Conservation (phyloP, 2,329 filamentous ascomycete genomes). For the Arthrobotrys sphaeroides region DNA sequence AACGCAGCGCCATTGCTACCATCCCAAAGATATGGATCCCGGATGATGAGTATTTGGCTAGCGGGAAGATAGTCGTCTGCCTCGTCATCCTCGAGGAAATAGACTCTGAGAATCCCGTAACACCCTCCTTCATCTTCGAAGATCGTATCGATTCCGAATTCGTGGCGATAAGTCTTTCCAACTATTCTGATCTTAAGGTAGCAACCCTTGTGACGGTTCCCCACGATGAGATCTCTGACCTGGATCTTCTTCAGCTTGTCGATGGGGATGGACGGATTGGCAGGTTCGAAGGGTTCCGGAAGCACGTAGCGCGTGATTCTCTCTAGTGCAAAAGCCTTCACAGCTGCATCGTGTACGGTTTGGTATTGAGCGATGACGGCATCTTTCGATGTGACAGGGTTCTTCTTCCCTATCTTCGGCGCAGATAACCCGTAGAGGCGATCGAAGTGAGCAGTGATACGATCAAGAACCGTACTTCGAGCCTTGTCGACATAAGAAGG, state of each 20-base stretch:
- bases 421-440: not conserved
- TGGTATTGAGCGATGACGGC: not conserved
- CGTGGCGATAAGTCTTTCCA: not conserved
- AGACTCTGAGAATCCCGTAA: constrained; percentile 27
- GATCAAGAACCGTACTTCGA: not conserved
- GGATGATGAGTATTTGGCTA: constrained; percentile 1
- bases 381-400: constrained; percentile 11
- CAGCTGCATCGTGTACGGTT: not conserved
- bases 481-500: constrained; percentile 2
- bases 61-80: not conserved
- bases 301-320: constrained; percentile 1
- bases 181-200: constrained; percentile 25
- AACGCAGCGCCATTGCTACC: not conserved
- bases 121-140: constrained; percentile 41
- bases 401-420: constrained; percentile 2
- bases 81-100: constrained; percentile 17
- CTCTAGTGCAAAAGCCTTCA: not conserved
- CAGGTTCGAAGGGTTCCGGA: constrained; percentile 27
- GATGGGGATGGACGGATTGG: constrained; percentile 21
- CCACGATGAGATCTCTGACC: constrained; percentile 30
- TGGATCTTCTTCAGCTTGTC: constrained; percentile 46
- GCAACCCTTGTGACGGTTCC: constrained; percentile 19
- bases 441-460: not conserved
- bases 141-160: constrained; percentile 10
- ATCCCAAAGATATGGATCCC: constrained; percentile 40